Evolutionary conservation across 768 basidiomycete genomes (phyloP), one percentile per base, ranked within the genome.

Genomic region (Saitozyma podzolica): DNA sequence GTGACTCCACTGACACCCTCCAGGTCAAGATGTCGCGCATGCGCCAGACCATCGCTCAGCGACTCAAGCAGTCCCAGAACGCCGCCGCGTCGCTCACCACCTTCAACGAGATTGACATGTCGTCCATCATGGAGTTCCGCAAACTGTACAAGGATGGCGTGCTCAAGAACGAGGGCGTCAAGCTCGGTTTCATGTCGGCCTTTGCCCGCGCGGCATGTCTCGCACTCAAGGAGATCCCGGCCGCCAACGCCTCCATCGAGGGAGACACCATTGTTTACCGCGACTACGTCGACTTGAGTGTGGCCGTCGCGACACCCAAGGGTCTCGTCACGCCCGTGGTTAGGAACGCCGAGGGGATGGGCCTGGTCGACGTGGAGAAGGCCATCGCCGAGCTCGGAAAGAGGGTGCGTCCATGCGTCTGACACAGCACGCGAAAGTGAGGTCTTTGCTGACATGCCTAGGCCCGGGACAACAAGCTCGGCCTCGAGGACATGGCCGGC

Each of bases 71-170:
- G 78, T 95, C 94, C 20, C 95, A 99, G 80, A 96, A 97, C 78
- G 86, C 91, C 17, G 96, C 95, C 5, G 95, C 95, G 52, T 94
- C 92, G 54, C 81, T 98, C 63, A 98, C 96, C 41, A 98, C 95
- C 29, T 99, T 99, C 86, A 97, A 99, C 83, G 95, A 99, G 82
- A 91, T 99, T 77, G 95, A 98, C 83, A 98, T 99, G 95, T 93
- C 92, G 48, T 88, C 90, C 49, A 83, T 98, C 59, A 90, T 96
- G 83, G 88, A 89, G 48, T 87, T 98, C 87, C 90, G 95, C 73
- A 86, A 88, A 78, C 86, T 88, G 78, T 94, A 92, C 86, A 98
- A 98, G 84, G 93, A 96, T 66, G 83, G 85, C 50, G 83, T 97
- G 45, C 83, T 92, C 50, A 96, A 98, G 80, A 86, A 88, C 75